Base-by-base conservation (phyloP, 345 rosid species). In the Clausena lansium region DNA sequence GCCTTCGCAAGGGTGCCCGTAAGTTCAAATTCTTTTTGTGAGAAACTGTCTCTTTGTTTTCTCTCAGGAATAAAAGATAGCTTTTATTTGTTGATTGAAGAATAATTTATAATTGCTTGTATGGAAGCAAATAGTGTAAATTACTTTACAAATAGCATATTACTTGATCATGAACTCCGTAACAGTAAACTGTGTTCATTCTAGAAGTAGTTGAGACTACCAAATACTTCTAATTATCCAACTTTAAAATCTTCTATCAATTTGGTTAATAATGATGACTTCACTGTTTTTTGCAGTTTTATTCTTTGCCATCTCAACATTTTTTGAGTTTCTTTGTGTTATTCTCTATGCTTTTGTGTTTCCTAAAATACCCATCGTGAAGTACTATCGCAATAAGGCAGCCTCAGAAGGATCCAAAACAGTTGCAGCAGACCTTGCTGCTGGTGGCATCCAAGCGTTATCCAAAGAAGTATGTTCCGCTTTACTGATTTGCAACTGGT, bases 1-100 rank as follows among this genome's bases (percentile, higher is more conserved):
- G 98, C 22, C 92, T 90, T 67, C 94, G 92, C 75, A 93, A 90
- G 73, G 98, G 98, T 76, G 97, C 97, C 74, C 83, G 97, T 94
- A 89, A 11, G 88, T 87, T 59, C 35, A 2, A 59, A 67, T 75
- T 20, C 11, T 68, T 66, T 61, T 61, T 6, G 17, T 50, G 3
- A 50, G 5, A 30, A 30, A 30, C 32, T 30, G 2, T 63, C 13
- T 33, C 41, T 69, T 24, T 24, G 13, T 71, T 4, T n/a, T 54
- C 20, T 32, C 7, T 61, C 30, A 50, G 19, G 30, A 45, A 77
- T 6, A 0, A 71, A 17, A 28, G 50, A 25, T 6, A 55, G 35
- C 30, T 32, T 22, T 47, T 60, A 50, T 25, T 38, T 57, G 20
- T n/a, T 35, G 22, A 52, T 52, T 70, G 54, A 50, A 45, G 9